Conservation (phyloP, 345 rosid genomes). For the Conringia planisiliqua region DNA sequence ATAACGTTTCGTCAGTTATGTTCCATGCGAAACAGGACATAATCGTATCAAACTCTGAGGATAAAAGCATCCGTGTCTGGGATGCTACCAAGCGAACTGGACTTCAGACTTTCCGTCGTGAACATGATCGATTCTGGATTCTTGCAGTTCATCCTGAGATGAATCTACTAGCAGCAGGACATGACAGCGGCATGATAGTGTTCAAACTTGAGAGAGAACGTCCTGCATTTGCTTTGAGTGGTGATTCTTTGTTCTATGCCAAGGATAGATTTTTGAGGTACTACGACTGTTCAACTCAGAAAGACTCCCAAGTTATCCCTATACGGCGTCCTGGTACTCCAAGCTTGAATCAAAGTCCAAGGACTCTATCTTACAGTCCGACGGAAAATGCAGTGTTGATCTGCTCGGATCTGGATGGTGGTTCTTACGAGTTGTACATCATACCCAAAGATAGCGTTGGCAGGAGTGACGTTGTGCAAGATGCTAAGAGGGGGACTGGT, state of each 20-base stretch:
- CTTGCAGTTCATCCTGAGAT: conserved; percentile 92
- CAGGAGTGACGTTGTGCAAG: conserved; percentile 71
- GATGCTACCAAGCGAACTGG: conserved; percentile 91
- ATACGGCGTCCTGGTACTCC: conserved; percentile 80
- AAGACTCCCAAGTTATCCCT: conserved; percentile 81
- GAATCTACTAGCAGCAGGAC: conserved; percentile 97
- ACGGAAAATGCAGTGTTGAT: conserved; percentile 91
- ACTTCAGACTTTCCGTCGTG: conserved; percentile 90
- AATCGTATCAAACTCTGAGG: conserved; percentile 96
- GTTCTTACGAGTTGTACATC: conserved; percentile 84
- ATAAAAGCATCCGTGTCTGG: conserved; percentile 95
- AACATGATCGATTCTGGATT: conserved; percentile 95
- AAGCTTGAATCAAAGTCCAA: conserved; percentile 81
- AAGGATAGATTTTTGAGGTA: conserved; percentile 83
- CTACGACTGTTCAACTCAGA: conserved; percentile 81
- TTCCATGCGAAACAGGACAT: conserved; percentile 95
- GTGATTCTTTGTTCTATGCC: conserved; percentile 74
- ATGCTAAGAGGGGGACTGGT: conserved; percentile 82
- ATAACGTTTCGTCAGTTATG: conserved; percentile 93
- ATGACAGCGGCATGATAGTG: conserved; percentile 95
- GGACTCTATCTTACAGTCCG: conserved; percentile 94
- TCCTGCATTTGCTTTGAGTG: conserved; percentile 89
- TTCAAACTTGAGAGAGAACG: conserved; percentile 97
- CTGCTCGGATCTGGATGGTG: conserved; percentile 94
- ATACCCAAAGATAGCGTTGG: conserved; percentile 78